phyloP scores from a whole-genome alignment of 306 rosid species.

The Leucaena leucocephala region DNA sequence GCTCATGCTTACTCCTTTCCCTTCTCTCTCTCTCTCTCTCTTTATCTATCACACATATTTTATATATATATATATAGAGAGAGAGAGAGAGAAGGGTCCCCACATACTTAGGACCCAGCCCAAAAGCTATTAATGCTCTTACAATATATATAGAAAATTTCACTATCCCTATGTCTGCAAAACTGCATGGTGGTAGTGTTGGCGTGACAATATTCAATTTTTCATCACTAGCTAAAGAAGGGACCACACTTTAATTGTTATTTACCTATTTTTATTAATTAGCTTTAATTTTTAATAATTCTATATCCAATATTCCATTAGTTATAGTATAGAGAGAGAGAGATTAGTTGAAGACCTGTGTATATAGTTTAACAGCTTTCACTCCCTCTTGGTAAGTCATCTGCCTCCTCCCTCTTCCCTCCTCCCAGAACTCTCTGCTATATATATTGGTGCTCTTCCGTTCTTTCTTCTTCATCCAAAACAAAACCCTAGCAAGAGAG shows the following conservation, averaged over 20 bases:
- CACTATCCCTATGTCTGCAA: constrained; percentile 61
- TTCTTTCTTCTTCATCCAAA: constrained; percentile 51
- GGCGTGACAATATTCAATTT: constrained; percentile 96
- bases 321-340: constrained; percentile 13
- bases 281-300: constrained; percentile 32
- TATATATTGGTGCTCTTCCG: constrained; percentile 54
- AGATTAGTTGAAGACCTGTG: neutral
- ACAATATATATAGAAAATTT: constrained; percentile 55
- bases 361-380: neutral
- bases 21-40: constrained; percentile 27
- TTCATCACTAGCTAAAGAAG: constrained; percentile 43
- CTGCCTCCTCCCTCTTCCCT: neutral
- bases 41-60: neutral
- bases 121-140: constrained; percentile 65
- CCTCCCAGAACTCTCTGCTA: constrained; percentile 37
- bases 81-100: constrained; percentile 50
- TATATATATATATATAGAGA: constrained; percentile 1
- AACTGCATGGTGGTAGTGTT: constrained; percentile 78
- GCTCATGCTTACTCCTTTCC: constrained; percentile 36
- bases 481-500: constrained; percentile 66
- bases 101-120: constrained; percentile 54
- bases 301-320: constrained; percentile 39
- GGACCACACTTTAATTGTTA: constrained; percentile 75
- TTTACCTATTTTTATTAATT: constrained; percentile 38
- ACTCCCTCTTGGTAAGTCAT: neutral